Evolutionary conservation across 1,284 basidiomycete species (phyloP).

Genomic region (Apiotrichum laibachii): DNA sequence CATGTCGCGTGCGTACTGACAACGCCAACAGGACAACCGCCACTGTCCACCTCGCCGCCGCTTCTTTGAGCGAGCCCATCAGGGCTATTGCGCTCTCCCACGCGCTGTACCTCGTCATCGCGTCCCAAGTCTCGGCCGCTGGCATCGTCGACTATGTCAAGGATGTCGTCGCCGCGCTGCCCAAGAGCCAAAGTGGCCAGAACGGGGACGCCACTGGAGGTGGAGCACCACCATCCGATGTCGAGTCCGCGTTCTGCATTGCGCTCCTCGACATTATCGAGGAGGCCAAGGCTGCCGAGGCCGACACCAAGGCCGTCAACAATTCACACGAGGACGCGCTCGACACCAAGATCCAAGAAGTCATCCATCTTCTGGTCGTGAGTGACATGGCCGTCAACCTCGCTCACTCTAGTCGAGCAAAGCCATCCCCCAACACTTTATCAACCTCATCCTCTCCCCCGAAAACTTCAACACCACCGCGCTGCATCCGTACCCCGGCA

Average conservation of each 20-base stretch:
- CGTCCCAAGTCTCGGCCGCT: background rate
- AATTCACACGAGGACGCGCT: background rate
- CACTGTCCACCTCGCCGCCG: background rate
- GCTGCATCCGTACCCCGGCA: conserved; percentile 34
- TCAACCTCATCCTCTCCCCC: conserved; percentile 32
- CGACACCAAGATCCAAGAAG: conserved; percentile 2
- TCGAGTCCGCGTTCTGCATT: conserved; percentile 1
- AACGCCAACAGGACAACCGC: background rate
- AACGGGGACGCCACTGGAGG: too few species aligned
- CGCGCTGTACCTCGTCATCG: background rate
- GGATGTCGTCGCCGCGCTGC: background rate
- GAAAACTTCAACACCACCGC: conserved; percentile 26
- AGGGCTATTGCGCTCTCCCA: background rate
- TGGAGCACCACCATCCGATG: background rate
- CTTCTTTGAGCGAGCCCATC: background rate
- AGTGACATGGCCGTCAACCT: conserved; percentile 4
- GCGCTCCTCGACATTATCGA: conserved; percentile 19
- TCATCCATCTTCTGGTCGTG: conserved; percentile 15
- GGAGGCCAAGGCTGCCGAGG: conserved; percentile 7
- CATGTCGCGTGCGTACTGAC: background rate
- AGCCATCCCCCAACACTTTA: conserved; percentile 24
- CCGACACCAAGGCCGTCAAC: conserved; percentile 10
- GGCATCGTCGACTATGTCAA: background rate
- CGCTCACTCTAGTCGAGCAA: background rate
- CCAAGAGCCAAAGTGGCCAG: background rate